These are phyloP conservation scores for Dactylellina drechsleri DNA, from an alignment of 2,329 filamentous ascomycete species.

Conservation along the genomic window DNA sequence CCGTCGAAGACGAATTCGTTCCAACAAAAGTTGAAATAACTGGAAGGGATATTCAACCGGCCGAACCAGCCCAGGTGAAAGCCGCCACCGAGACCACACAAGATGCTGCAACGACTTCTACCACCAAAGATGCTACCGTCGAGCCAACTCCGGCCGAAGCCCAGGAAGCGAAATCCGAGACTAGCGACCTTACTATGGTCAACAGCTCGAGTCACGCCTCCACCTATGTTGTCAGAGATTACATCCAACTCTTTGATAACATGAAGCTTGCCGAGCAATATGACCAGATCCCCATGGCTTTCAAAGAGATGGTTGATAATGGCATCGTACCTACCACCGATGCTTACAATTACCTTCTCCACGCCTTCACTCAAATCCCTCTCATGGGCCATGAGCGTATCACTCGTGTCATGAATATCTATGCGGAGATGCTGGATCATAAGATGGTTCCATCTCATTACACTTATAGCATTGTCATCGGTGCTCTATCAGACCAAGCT, in stretches of 20 bases:
- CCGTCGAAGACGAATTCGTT: conserved; percentile 40
- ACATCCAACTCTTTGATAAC: conserved; percentile 80
- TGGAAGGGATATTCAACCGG: conserved; percentile 8
- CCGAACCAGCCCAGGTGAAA: conserved; percentile 21
- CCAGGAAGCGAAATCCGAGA: conserved; percentile 58
- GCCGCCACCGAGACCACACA: neutral
- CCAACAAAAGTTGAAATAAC: conserved; percentile 13
- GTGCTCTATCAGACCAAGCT: conserved; percentile 81
- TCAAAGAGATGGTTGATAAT: conserved; percentile 86
- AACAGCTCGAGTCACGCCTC: conserved; percentile 65
- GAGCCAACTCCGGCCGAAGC: conserved; percentile 28
- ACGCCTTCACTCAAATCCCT: conserved; percentile 84
- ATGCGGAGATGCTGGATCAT: conserved; percentile 92
- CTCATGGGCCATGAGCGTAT: conserved; percentile 82
- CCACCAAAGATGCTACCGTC: neutral
- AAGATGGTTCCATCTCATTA: conserved; percentile 81
- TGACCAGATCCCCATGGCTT: conserved; percentile 87
- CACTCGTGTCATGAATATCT: conserved; percentile 91
- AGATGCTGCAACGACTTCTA: neutral
- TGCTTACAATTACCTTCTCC: conserved; percentile 91
- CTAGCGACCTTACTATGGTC: conserved; percentile 63
- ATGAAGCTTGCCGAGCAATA: conserved; percentile 78
- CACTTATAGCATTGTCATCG: conserved; percentile 88
- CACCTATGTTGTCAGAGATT: conserved; percentile 74
- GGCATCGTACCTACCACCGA: conserved; percentile 81